Base-by-base conservation (phyloP, 176 grass and related monocot species). In the Cenchrus purpureus region DNA sequence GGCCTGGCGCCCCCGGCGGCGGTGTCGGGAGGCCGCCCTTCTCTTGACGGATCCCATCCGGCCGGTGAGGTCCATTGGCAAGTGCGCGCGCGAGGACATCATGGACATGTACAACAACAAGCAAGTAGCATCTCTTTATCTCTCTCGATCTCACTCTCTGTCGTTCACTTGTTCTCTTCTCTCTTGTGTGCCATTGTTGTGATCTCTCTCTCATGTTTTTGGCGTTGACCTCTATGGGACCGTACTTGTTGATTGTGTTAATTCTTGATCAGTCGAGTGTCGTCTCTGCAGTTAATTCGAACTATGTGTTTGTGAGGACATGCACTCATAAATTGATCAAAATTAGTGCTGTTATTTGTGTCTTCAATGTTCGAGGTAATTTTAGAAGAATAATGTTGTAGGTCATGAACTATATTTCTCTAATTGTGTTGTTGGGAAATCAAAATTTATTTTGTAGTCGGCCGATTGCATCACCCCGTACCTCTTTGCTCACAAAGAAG, bases 301-400 rank as follows among this genome's bases (percentile, higher is more conserved):
- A 62, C 11, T 76, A 65, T 75, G 64, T 83, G 42, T 68, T 68
- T 87, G 80, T 14, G 44, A 87, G 89, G 53, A 74, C 89, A 83
- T 55, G 75, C 80, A 87, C 80, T 83, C 80, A 83, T 87, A 87
- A 87, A 80, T 90, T 84, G 80, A 69, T 83, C 60, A 75, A 75
- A 90, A 43, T 45, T 79, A 50, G 76, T 61, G 43, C 44, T 62
- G 43, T n/a, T 83, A 50, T 79, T 74, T 82, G 32, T 83, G 50
- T 45, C 19, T 14, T 79, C 45, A 4, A 68, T 61, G 13, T 60
- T 61, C 28, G 7, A 65, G 62, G 73, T 53, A 56, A 46, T 48
- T 77, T 34, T 60, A 8, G 34, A 16, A 25, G 60, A 22, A 48
- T 34, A 75, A 28, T 84, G 40, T 17, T 75, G 40, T 15, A 69